Evolutionary conservation across 345 rosid genomes (phyloP), one percentile per base, ranked within the genome.

Genomic region (Viola odorata): DNA sequence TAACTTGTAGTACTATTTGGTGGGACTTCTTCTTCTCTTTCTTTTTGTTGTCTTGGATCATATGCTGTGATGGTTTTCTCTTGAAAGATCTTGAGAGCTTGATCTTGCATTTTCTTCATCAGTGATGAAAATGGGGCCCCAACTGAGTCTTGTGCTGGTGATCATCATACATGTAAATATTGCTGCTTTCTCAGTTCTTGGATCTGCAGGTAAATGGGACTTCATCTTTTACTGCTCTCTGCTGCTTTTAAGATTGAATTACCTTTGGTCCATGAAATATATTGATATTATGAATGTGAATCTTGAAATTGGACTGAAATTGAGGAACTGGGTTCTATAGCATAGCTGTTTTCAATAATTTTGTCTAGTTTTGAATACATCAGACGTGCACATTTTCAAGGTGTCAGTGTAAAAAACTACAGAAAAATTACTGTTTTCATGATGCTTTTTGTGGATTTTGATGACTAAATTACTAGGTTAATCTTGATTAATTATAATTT

Each of bases 161-260:
- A 62, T 71, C 39, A 62, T 71, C 39, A 6, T 68, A 7, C 67
- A 61, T 48, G 10, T 67, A 41, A 23, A 51, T 41, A 7, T 60
- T 58, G 65, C 32, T 71, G 78, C 73, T 50, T 23, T 73, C 53
- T 55, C 69, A 52, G 70, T 69, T 74, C 73, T 70, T 69, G 84
- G 80, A 75, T 81, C 84, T 73, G 67, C 88, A 74, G 91, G 91
- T 85, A 81, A 23, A 78, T 53, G 69, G 54, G 57, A 7, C 45
- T 62, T 58, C 14, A n/a, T 52, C 63, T 58, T 63, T 23, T 38
- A 13, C 37, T 58, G 14, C 7, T 45, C 41, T 51, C 0, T 15
- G 41, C n/a, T 69, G 50, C 37, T 58, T 55, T 63, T 17, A 67
- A 15, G 16, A 45, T 60, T 58, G 61, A 54, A 42, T 66, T 7